A percentile compares a stretch with the other conserved stretches of the same genome.
Evolutionary conservation across 1,284 basidiomycete genomes (phyloP).

Genomic region (Fomitopsis betulina): DNA sequence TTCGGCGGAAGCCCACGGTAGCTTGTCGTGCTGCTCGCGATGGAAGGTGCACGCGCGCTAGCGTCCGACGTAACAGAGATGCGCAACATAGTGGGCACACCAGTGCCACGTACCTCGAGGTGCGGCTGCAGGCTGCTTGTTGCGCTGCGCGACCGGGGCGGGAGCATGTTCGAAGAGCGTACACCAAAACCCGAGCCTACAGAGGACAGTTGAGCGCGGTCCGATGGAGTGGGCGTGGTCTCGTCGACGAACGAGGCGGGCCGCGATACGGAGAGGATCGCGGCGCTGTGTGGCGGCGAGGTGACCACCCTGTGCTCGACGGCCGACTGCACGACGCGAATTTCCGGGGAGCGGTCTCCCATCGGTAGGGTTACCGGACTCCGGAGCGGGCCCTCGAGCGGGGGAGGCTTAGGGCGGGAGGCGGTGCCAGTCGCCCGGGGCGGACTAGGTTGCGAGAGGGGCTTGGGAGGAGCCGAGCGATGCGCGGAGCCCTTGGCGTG

Average conservation of each 20-base stretch:
- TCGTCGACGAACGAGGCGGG: neutral
- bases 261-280: neutral
- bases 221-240: too few species aligned
- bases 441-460: neutral
- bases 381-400: neutral
- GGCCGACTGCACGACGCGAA: neutral
- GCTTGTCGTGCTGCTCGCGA: slow-evolving; percentile 1
- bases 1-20: slow-evolving; percentile 1
- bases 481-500: neutral
- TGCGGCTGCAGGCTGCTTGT: neutral
- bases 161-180: neutral
- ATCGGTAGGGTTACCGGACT: neutral
- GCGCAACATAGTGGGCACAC: neutral
- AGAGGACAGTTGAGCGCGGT: too few species aligned
- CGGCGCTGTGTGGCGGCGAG: neutral
- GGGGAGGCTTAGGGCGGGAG: neutral
- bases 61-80: neutral
- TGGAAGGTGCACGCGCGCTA: neutral
- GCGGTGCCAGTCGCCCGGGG: neutral
- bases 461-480: neutral
- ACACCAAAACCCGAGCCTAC: neutral
- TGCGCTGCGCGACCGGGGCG: neutral
- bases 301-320: neutral
- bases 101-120: neutral
- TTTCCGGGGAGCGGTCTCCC: neutral